Conservation (phyloP, 495 filamentous ascomycete genomes). For the Cercophora newfieldiana region DNA sequence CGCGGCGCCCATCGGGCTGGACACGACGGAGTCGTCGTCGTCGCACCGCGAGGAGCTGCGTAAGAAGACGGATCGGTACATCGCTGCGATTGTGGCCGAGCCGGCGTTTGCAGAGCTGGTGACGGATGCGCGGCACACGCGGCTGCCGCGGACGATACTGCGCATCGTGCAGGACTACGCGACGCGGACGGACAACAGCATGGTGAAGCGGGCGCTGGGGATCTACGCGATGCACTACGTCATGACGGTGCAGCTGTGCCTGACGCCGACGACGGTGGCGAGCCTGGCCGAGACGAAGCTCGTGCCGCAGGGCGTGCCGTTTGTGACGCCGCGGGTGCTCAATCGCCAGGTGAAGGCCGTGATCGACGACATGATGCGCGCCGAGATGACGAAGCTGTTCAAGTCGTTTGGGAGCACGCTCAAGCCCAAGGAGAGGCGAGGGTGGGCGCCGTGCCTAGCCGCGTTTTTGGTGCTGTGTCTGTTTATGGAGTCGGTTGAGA, state of each 20-base stretch:
- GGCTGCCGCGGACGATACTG: slow-evolving; percentile 44
- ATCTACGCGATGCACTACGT: slow-evolving; percentile 55
- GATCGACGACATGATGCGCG: slow-evolving; percentile 49
- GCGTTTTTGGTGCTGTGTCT: slow-evolving; percentile 52
- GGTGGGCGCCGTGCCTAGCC: slow-evolving; percentile 54
- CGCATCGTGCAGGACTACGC: slow-evolving; percentile 44
- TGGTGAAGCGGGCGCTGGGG: slow-evolving; percentile 47
- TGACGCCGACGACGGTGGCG: slow-evolving; percentile 40
- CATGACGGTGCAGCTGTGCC: slow-evolving; percentile 49
- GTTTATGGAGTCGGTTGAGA: slow-evolving; percentile 54
- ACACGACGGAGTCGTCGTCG: no score
- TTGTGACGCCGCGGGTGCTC: slow-evolving; percentile 50
- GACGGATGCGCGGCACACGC: slow-evolving; percentile 42
- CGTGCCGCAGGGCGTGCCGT: slow-evolving; percentile 38
- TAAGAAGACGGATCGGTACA: slow-evolving; percentile 41
- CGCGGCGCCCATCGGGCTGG: slow-evolving; percentile 48
- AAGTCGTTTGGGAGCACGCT: slow-evolving; percentile 48
- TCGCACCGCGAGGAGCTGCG: slow-evolving; percentile 41
- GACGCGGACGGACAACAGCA: slow-evolving; percentile 34
- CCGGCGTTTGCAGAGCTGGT: slow-evolving; percentile 44
- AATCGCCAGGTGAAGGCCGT: slow-evolving; percentile 55
- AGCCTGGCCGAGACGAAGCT: slow-evolving; percentile 35
- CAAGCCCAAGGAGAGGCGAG: slow-evolving; percentile 47
- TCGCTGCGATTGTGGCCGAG: slow-evolving; percentile 44
- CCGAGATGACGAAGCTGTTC: slow-evolving; percentile 47